These are phyloP conservation scores for Sugiyamaella boreocaroliniensis DNA, from an alignment of 805 yeast species.

Conservation along the genomic window DNA sequence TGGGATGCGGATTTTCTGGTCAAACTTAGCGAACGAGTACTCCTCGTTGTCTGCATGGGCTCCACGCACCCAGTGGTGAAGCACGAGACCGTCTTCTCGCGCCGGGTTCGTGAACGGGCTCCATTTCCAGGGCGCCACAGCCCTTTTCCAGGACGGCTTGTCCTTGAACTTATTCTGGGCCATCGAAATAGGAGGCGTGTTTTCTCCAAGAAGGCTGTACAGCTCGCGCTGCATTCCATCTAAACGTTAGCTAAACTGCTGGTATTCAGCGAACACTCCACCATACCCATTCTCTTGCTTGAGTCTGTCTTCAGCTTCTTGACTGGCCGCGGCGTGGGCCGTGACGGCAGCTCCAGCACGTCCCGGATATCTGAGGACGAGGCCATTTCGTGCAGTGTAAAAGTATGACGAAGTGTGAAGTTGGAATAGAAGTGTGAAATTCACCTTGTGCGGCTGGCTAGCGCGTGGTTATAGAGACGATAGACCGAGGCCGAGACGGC, in stretches of 20 bases:
- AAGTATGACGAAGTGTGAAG: not conserved
- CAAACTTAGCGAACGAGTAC: constrained; percentile 69
- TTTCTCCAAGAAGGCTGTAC: constrained; percentile 81
- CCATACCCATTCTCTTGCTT: constrained; percentile 10
- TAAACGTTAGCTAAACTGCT: constrained; percentile 2
- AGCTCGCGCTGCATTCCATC: constrained; percentile 86
- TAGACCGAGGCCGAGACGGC: no score
- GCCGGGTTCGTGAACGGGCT: constrained; percentile 52
- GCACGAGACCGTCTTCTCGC: constrained; percentile 43
- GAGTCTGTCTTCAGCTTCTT: constrained; percentile 19
- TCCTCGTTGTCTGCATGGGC: constrained; percentile 31
- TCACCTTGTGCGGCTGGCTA: not conserved
- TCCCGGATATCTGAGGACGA: constrained; percentile 30
- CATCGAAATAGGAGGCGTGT: constrained; percentile 78
- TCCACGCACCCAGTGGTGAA: constrained; percentile 87
- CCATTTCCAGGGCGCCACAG: constrained; percentile 79
- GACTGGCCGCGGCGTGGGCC: constrained; percentile 18
- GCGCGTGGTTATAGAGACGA: no score
- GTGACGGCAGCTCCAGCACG: constrained; percentile 25
- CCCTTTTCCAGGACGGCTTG: constrained; percentile 50
- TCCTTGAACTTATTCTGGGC: constrained; percentile 53
- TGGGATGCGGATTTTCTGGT: constrained; percentile 64
- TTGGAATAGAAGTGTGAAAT: not conserved
- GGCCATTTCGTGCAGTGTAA: not conserved
- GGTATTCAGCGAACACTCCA: not conserved